These are phyloP conservation scores for Sclerotinia nivalis DNA, from an alignment of 2,329 filamentous ascomycete species.

Conservation along the genomic window DNA sequence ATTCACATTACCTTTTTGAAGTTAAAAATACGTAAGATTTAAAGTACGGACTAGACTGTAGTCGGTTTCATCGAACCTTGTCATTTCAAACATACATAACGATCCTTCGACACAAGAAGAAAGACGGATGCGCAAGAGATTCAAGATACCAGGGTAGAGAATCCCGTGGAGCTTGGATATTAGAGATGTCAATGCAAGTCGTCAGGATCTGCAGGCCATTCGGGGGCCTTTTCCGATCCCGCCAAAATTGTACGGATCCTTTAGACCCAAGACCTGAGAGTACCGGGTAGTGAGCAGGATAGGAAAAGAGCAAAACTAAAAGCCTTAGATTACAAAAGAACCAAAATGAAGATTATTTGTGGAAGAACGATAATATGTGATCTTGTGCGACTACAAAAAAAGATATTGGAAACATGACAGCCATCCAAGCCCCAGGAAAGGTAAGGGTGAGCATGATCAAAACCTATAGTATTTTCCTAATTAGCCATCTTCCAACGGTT, in stretches of 20 bases:
- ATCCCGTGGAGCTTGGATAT: not conserved
- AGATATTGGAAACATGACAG: not conserved
- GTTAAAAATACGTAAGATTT: not conserved
- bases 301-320: too few relatives aligned
- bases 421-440: not conserved
- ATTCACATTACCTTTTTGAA: not conserved
- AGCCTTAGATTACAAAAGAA: not conserved
- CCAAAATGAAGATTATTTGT: not conserved
- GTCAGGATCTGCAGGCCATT: not conserved
- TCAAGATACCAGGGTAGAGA: not conserved
- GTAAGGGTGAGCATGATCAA: not conserved
- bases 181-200: not conserved
- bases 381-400: not conserved
- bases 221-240: not conserved
- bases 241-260: not conserved
- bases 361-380: not conserved
- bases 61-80: not conserved
- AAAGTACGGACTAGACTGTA: not conserved
- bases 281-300: not conserved
- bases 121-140: not conserved
- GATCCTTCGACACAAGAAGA: not conserved
- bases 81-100: not conserved
- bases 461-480: not conserved
- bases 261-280: not conserved
- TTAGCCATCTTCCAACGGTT: not conserved